These are phyloP conservation scores for Pseudogymnoascus sp. DNA, from an alignment of 2,329 filamentous ascomycete genomes.

Conservation along the genomic window DNA sequence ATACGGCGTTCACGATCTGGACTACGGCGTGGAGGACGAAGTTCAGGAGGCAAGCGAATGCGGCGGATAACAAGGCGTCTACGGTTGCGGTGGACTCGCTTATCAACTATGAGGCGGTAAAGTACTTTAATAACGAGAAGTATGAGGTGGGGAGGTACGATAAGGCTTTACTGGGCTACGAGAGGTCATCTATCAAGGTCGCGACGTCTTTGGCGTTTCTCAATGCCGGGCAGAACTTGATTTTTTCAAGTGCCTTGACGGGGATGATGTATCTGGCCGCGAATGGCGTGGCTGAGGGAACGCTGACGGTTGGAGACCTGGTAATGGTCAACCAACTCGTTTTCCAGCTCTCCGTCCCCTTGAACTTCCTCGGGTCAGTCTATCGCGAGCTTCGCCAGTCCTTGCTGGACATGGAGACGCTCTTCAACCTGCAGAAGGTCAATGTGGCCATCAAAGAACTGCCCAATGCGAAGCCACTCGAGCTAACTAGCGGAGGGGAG, in stretches of 20 bases:
- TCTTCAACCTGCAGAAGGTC: constrained; percentile 96
- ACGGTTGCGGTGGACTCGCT: constrained; percentile 94
- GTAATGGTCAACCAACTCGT: constrained; percentile 99
- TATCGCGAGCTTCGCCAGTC: constrained; percentile 94
- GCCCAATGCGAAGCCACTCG: constrained; percentile 64
- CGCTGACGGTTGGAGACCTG: constrained; percentile 84
- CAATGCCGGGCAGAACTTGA: constrained; percentile 93
- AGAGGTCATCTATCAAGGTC: constrained; percentile 93
- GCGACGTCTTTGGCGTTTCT: constrained; percentile 87
- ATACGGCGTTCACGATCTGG: constrained; percentile 93
- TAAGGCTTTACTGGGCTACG: constrained; percentile 75
- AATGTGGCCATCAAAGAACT: constrained; percentile 80
- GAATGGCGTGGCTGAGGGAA: constrained; percentile 74
- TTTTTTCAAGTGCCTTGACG: constrained; percentile 89
- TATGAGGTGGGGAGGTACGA: constrained; percentile 91
- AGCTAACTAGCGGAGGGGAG: constrained; percentile 70
- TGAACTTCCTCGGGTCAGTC: constrained; percentile 97
- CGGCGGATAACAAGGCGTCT: constrained; percentile 89
- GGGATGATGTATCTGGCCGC: constrained; percentile 98
- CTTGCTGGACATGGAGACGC: constrained; percentile 93
- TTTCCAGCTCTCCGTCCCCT: constrained; percentile 91
- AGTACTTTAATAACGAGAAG: constrained; percentile 98
- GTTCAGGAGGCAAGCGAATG: constrained; percentile 90
- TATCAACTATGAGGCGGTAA: constrained; percentile 98
- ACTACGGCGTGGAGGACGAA: constrained; percentile 97